Conservation (phyloP, 306 rosid genomes). For the Sechiopsis laciniata region DNA sequence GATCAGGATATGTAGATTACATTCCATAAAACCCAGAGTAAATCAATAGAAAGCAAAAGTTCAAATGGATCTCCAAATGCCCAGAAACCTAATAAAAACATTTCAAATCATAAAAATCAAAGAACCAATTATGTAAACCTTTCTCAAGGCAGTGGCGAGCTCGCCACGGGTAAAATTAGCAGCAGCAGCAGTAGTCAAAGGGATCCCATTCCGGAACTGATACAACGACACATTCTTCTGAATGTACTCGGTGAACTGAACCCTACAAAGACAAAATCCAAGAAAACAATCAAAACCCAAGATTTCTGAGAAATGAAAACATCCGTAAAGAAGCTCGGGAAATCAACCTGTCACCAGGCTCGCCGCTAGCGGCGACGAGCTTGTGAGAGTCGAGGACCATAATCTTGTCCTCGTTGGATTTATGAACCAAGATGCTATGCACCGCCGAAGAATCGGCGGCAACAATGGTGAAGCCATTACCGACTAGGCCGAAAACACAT, state of each 20-base stretch:
- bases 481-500: slow-evolving; percentile 77
- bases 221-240: slow-evolving; percentile 70
- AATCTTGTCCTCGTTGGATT: slow-evolving; percentile 92
- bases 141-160: slow-evolving; percentile 75
- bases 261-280: slow-evolving; percentile 28
- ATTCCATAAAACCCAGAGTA: neutral
- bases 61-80: neutral
- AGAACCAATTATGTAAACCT: slow-evolving; percentile 34
- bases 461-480: slow-evolving; percentile 66
- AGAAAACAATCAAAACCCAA: slow-evolving; percentile 6
- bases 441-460: slow-evolving; percentile 90
- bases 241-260: slow-evolving; percentile 69
- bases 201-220: slow-evolving; percentile 71
- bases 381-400: slow-evolving; percentile 91
- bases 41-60: neutral
- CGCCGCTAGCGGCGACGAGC: slow-evolving; percentile 91
- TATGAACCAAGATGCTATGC: slow-evolving; percentile 88
- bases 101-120: neutral
- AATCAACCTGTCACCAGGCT: slow-evolving; percentile 74
- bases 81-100: neutral
- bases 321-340: slow-evolving; percentile 18
- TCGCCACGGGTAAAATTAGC: slow-evolving; percentile 78
- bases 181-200: slow-evolving; percentile 66
- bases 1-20: neutral
- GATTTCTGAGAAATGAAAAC: slow-evolving; percentile 1